Percentiles rank a stretch among this genome's conserved stretches.
Conservation (phyloP, 768 basidiomycete species). For the Gymnopilus junonius region DNA sequence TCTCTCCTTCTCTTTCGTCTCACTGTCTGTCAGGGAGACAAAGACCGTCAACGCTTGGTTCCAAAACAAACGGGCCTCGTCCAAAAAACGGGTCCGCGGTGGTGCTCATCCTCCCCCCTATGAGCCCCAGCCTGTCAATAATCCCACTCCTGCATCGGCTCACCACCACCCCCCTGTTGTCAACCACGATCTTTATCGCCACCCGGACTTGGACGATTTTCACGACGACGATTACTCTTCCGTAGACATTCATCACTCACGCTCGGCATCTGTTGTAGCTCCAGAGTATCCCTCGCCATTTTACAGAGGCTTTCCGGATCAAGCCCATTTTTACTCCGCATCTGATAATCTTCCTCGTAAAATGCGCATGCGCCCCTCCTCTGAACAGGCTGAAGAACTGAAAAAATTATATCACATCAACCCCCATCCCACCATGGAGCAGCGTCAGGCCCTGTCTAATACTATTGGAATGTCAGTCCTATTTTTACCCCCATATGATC, state of each 20-base stretch:
- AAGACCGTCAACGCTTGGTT: conserved; percentile 90
- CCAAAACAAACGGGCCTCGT: conserved; percentile 84
- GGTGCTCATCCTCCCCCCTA: conserved; percentile 35
- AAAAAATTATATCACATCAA: conserved; percentile 65
- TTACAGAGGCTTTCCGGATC: conserved; percentile 52
- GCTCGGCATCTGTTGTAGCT: conserved; percentile 36
- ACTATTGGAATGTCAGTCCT: conserved; percentile 76
- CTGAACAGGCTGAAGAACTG: conserved; percentile 72
- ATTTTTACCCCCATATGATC: conserved; percentile 31
- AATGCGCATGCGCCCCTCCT: conserved; percentile 66
- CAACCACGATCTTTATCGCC: conserved; percentile 29
- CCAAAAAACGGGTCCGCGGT: conserved; percentile 66
- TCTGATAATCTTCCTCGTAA: conserved; percentile 56
- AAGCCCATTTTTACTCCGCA: conserved; percentile 54
- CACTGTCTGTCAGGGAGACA: conserved; percentile 59
- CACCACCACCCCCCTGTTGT: conserved; percentile 27
- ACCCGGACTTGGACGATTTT: conserved; percentile 47
- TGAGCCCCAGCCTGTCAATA: conserved; percentile 29
- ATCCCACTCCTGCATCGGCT: conserved; percentile 21
- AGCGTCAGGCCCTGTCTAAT: conserved; percentile 65
- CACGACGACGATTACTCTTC: conserved; percentile 49
- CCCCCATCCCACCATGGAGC: conserved; percentile 70
- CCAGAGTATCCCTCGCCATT: conserved; percentile 40
- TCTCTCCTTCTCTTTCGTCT: conserved; percentile 18
- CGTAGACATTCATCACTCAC: conserved; percentile 37